Evolutionary conservation across 208 protist species (phyloP).

Genomic region (Leishmania braziliensis): DNA sequence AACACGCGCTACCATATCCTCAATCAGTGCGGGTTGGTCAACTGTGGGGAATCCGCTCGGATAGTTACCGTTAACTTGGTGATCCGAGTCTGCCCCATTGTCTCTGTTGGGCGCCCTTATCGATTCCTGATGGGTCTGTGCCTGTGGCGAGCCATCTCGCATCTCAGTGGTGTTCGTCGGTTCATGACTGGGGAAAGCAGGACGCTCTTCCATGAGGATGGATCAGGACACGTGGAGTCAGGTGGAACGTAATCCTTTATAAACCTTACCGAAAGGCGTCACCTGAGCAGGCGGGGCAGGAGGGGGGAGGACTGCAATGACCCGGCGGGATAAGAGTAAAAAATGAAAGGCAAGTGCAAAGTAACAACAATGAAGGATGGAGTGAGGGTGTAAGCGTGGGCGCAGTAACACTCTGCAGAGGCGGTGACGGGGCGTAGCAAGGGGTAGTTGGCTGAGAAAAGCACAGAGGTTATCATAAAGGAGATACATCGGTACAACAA

Average conservation of each 20-base stretch:
- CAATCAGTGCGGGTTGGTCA: conserved; percentile 9
- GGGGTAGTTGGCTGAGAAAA: not conserved
- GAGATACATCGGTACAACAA: not conserved
- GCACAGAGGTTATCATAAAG: not conserved
- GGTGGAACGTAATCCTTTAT: not conserved
- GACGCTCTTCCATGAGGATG: not conserved
- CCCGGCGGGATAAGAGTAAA: not conserved
- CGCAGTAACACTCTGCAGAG: not conserved
- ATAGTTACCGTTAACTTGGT: not conserved
- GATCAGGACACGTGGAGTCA: not conserved
- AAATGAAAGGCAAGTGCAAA: not conserved
- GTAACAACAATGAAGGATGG: not conserved
- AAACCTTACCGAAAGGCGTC: not conserved
- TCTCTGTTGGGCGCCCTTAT: not conserved
- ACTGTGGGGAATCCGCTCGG: not conserved
- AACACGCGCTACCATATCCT: conserved; percentile 27
- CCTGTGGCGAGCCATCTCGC: not conserved
- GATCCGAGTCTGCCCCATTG: not conserved
- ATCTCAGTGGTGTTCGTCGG: not conserved
- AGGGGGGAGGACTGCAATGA: not conserved
- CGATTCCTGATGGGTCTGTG: not conserved
- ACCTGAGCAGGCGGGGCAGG: not conserved
- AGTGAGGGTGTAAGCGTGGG: not conserved
- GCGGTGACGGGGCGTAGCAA: not conserved
- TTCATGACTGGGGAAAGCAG: not conserved